phyloP scores from a whole-genome alignment of 2,329 filamentous ascomycete species.

The Fusarium goolgardi region DNA sequence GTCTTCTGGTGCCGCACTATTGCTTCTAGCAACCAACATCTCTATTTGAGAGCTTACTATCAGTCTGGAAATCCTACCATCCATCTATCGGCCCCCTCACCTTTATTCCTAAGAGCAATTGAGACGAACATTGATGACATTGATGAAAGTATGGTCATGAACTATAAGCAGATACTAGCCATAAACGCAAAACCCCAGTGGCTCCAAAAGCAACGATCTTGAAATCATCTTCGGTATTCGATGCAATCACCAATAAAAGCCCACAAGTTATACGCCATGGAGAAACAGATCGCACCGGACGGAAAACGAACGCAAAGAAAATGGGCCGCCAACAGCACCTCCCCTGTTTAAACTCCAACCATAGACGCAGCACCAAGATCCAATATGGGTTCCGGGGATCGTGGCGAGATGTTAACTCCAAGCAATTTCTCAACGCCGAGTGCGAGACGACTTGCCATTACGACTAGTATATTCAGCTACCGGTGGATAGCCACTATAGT shows the following conservation, averaged over 20 bases:
- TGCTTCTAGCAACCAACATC: slow-evolving; percentile 25
- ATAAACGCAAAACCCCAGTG: not conserved
- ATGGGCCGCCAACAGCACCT: not conserved
- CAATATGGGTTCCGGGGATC: too few relatives aligned
- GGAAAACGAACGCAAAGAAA: not conserved
- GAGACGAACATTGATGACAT: not conserved
- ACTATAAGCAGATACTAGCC: not conserved
- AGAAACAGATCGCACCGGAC: not conserved
- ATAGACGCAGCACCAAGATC: not conserved
- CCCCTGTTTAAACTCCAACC: not conserved
- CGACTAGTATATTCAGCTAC: not conserved
- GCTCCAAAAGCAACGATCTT: not conserved
- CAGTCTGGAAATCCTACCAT: not conserved
- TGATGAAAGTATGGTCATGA: not conserved
- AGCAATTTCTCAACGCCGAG: not conserved
- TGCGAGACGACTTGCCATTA: not conserved
- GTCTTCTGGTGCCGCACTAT: slow-evolving; percentile 6
- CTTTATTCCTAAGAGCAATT: not conserved
- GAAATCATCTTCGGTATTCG: not conserved
- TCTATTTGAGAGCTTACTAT: not conserved
- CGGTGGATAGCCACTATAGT: not conserved
- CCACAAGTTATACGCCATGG: not conserved
- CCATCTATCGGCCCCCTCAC: not conserved
- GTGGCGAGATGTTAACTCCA: not conserved
- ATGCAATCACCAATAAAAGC: slow-evolving; percentile 1